A percentile compares a stretch with the other conserved stretches of the same genome.
These are phyloP conservation scores for Haplographium delicatum DNA, from an alignment of 495 filamentous ascomycete species.

Conservation along the genomic window DNA sequence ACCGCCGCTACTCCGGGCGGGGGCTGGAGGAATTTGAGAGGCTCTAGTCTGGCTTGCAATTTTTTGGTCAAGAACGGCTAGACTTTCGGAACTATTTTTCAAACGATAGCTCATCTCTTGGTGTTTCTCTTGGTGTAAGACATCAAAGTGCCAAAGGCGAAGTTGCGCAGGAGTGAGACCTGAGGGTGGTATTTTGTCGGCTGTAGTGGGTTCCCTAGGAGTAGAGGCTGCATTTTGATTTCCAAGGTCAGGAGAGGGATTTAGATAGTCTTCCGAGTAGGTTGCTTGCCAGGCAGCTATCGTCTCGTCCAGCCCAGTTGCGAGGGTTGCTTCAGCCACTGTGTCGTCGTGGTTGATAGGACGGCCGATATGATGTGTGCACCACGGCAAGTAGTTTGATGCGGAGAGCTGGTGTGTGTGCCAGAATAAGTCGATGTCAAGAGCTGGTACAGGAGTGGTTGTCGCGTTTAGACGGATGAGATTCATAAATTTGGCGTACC, in stretches of 20 bases:
- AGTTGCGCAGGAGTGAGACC: constrained; percentile 1
- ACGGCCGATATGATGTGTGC: neutral
- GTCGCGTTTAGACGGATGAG: neutral
- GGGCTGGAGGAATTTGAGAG: neutral
- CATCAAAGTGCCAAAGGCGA: neutral
- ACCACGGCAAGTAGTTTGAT: constrained; percentile 5
- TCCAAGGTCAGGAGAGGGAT: neutral
- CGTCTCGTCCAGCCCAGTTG: neutral
- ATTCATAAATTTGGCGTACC: constrained; percentile 6
- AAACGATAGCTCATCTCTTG: neutral
- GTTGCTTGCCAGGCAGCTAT: neutral
- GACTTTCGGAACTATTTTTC: neutral
- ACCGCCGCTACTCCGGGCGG: neutral
- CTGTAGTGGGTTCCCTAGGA: neutral
- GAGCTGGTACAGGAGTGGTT: neutral
- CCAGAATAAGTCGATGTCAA: constrained; percentile 7
- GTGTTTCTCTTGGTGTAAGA: neutral
- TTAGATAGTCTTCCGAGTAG: constrained; percentile 6
- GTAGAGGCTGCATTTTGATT: neutral
- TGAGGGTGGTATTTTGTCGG: neutral
- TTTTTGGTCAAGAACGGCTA: neutral
- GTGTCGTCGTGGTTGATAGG: constrained; percentile 4
- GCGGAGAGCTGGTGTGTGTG: constrained; percentile 1
- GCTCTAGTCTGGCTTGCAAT: neutral
- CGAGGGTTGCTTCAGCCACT: neutral